A percentile compares a stretch with the other conserved stretches of the same genome.
phyloP scores from a whole-genome alignment of 75 land plant genomes.

The Pinus taeda region DNA sequence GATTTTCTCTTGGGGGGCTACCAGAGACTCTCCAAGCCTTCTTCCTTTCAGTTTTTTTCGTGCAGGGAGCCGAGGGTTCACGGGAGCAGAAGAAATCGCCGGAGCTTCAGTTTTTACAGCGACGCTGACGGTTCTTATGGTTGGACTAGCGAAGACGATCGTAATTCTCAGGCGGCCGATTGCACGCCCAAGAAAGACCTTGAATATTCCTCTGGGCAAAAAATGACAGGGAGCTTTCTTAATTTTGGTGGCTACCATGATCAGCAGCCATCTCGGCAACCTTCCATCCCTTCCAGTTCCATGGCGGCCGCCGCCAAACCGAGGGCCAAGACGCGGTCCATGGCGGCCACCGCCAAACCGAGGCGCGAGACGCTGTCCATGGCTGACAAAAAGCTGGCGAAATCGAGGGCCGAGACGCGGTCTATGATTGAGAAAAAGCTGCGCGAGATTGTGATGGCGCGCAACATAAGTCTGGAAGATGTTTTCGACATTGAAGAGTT shows the following conservation, averaged over 20 bases:
- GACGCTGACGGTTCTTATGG: constrained; percentile 11
- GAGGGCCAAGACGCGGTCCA: background rate
- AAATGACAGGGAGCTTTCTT: background rate
- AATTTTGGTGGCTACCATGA: background rate
- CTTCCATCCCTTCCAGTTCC: background rate
- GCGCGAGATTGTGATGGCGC: constrained; percentile 34
- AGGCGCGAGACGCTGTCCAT: background rate
- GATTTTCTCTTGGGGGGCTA: constrained; percentile 21
- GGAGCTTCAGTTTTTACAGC: constrained; percentile 5
- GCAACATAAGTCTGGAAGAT: constrained; percentile 32
- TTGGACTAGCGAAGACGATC: background rate
- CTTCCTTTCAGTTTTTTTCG: constrained; percentile 17
- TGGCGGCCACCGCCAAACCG: background rate
- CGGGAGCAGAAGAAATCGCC: background rate
- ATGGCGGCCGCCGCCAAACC: background rate
- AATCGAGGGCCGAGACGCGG: background rate
- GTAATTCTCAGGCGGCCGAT: background rate
- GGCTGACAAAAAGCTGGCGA: constrained; percentile 6
- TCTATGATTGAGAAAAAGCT: constrained; percentile 17
- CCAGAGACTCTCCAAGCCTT: constrained; percentile 28
- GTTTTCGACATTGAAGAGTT: constrained; percentile 53
- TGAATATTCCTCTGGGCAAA: background rate
- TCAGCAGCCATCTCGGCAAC: background rate
- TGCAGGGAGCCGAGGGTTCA: constrained; percentile 1
- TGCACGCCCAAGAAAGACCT: background rate